These are phyloP conservation scores for Lodderomyces parapsilosis DNA, from an alignment of 1,139 yeast genomes.

Conservation along the genomic window DNA sequence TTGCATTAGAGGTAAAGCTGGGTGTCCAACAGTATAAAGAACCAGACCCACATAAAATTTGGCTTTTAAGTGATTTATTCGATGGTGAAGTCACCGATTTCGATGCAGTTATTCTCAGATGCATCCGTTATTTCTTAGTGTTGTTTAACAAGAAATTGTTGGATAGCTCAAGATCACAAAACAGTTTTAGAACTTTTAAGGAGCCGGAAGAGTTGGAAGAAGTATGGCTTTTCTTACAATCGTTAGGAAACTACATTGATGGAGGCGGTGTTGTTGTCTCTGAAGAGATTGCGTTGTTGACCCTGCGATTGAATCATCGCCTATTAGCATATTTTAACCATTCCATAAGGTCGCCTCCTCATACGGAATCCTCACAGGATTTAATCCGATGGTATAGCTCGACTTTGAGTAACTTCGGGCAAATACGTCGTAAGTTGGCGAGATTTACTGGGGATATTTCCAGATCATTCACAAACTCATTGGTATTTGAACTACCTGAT, in stretches of 20 bases:
- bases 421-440: conserved; percentile 77
- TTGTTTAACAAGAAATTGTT: conserved; percentile 73
- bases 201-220: conserved; percentile 88
- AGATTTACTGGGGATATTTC: conserved; percentile 73
- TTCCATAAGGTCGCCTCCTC: conserved; percentile 68
- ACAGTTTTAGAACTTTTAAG: conserved; percentile 76
- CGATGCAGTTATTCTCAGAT: conserved; percentile 70
- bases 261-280: conserved; percentile 89
- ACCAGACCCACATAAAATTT: conserved; percentile 61
- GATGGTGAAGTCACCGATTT: conserved; percentile 58
- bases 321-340: conserved; percentile 68
- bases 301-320: conserved; percentile 67
- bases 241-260: conserved; percentile 69
- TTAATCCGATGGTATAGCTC: conserved; percentile 79
- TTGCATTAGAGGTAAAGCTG: conserved; percentile 75
- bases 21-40: conserved; percentile 64
- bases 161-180: conserved; percentile 66
- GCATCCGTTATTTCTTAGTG: conserved; percentile 70
- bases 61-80: conserved; percentile 70
- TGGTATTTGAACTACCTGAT: conserved; percentile 57
- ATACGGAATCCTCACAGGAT: conserved; percentile 47
- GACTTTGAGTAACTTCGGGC: conserved; percentile 81
- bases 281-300: conserved; percentile 64
- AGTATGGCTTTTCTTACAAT: conserved; percentile 73
- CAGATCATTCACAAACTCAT: conserved; percentile 73